Evolutionary conservation across 2,329 filamentous ascomycete genomes (phyloP), one percentile per base, ranked within the genome.

Genomic region (Cercospora zeae-maydis): DNA sequence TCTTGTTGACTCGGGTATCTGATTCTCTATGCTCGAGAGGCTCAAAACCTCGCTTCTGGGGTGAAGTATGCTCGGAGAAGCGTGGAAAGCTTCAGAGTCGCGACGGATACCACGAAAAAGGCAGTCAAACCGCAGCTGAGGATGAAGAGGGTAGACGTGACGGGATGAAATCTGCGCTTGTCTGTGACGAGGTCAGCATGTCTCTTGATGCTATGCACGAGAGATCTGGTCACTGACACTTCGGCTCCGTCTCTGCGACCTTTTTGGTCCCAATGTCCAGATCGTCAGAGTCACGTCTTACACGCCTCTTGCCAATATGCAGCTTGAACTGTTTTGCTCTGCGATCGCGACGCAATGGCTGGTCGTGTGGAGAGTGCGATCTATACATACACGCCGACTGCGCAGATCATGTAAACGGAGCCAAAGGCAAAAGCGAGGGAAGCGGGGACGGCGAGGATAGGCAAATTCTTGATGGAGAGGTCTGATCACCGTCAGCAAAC

Each of bases 331-430:
- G 57, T 45, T 53, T 59, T n/a, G 27, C 57, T 27, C 57, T 59
- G 16, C 45, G 57, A 34, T 53, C 31, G 45, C 57, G 47, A 10
- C 27, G 57, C 11, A 37, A 33, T 24, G 57, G 52, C 52, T 45
- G 27, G 21, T 61, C 51, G 49, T 59, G 42, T 13, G 62, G 61
- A n/a, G 61, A 61, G 45, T 58, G 57, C 24, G 61, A 60, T 62
- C 79, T 86, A 99, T 78, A 99, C 92, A 87, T 99, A 98, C 75
- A 99, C 95, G 77, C 95, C 95, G 76, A 95, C 95, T 64, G 93
- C 95, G 80, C 95, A 99, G 80, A 99, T 98, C 89, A 97, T 96
- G 80, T 95, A 97, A 51, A 99, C 92, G 56, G 93, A 89, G 71
- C 95, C 95, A 78, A 96, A 90, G 56, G 93, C 93, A 80, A 97